These are phyloP conservation scores for Apiospora pterosperma DNA, from an alignment of 2,329 filamentous ascomycete genomes.

Conservation along the genomic window DNA sequence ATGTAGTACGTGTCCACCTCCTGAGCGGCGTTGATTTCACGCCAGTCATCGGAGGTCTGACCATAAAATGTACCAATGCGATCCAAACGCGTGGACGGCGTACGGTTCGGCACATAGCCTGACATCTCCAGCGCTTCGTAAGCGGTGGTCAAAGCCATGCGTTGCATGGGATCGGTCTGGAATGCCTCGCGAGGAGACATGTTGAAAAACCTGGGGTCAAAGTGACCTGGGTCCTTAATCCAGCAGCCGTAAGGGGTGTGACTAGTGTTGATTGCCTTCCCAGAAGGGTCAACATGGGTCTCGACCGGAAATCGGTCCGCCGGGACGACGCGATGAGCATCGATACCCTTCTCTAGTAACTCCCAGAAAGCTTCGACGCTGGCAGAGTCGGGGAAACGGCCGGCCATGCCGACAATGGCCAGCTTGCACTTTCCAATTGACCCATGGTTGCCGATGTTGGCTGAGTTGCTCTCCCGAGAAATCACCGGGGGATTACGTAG, in stretches of 20 bases:
- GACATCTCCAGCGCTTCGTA: conserved; percentile 82
- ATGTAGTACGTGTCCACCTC: conserved; percentile 58
- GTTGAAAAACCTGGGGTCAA: conserved; percentile 83
- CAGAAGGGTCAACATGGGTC: conserved; percentile 67
- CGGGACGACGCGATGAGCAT: conserved; percentile 67
- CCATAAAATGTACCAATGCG: conserved; percentile 72
- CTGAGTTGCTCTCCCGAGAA: conserved; percentile 28
- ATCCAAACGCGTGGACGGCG: conserved; percentile 62
- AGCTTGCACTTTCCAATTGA: conserved; percentile 60
- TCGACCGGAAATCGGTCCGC: conserved; percentile 71
- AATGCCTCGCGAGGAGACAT: conserved; percentile 80
- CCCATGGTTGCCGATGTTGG: conserved; percentile 45
- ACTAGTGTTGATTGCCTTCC: conserved; percentile 72
- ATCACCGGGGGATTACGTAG: conserved; percentile 35
- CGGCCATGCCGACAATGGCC: conserved; percentile 81
- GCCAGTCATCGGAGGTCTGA: conserved; percentile 74
- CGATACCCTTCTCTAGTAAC: conserved; percentile 68
- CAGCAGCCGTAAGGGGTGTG: conserved; percentile 75
- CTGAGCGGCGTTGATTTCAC: conserved; percentile 70
- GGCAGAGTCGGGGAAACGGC: conserved; percentile 71
- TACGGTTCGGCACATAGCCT: conserved; percentile 71
- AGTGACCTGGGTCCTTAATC: conserved; percentile 71
- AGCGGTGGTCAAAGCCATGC: conserved; percentile 70
- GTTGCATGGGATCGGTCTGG: conserved; percentile 79
- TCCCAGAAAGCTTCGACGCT: conserved; percentile 73